Evolutionary conservation across 345 rosid genomes (phyloP), one percentile per base, ranked within the genome.

Genomic region (Gossypium mustelinum): DNA sequence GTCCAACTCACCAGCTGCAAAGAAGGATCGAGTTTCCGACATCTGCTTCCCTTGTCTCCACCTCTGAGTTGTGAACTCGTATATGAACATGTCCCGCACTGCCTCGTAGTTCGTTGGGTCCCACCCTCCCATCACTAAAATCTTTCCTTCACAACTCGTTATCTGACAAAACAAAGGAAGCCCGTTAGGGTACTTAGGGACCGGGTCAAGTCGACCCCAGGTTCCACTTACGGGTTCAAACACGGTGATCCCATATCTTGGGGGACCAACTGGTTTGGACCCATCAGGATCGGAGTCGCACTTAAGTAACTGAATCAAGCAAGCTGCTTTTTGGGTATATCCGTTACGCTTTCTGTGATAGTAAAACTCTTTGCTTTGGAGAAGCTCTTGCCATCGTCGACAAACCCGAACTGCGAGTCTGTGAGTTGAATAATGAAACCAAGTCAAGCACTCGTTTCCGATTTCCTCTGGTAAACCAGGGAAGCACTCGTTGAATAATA

Each of bases 101-200:
- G 89, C 88, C 41, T 83, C 81, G 71, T 86, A 89, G 70, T 29
- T 83, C 34, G n/a, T 79, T 47, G 86, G 89, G 70, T 90, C 85
- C 91, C 91, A 88, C 29, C 88, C 92, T 11, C 92, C 94, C 84
- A 87, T 72, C 29, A 87, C 72, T 17, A 86, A 80, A 2, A 90
- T 82, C 82, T 83, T 82, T 55, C 89, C 89, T 60, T 84, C 90
- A 9, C 79, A 81, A 47, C 90, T 75, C 3, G 84, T 82, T 69
- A 88, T 43, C 68, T 84, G 88, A 73, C 87, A 86, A 72, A 88
- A 90, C 83, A 90, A 64, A 3, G 90, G 92, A 16, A 90, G 81
- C 44, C 92, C 90, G 60, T 72, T 59, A 9, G 86, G 82, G 84
- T 81, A 86, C 34, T 68, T 63, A 0, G 89, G 89, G 7, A 82